Evolutionary conservation across 169 alveolate species (phyloP), one percentile per base, ranked within the genome.

Genomic region (Cryptosporidium felis): DNA sequence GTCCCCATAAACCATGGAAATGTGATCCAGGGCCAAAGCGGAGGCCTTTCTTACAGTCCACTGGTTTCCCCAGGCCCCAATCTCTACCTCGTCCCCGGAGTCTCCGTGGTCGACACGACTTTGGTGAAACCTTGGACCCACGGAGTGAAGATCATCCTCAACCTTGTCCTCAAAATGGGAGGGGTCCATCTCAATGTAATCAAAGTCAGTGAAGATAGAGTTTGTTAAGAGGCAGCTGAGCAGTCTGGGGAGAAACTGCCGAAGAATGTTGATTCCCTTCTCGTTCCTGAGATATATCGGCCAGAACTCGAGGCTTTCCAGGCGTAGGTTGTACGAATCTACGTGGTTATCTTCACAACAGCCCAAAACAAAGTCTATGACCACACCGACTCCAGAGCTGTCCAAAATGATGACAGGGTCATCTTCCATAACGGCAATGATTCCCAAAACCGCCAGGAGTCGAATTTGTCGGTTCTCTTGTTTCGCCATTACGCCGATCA

Each of bases 41-140:
- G 95, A 89, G 10, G 95, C 97, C 90, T 95, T 95, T 45, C 98
- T 80, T 9, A 92, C 96, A 38, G 97, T 94, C 97, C 97, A 95
- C 79, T 93, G 93, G 61, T 88, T 92, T 10, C 96, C 96, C 96
- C 96, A 93, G 2, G 96, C 93, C 2, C 93, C 92, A 6, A 92
- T 53, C 49, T 91, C 94, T 81, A 89, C 93, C 18, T 93, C 94
- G 47, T 89, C 95, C 23, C 62, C 93, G 12, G 40, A 67, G 26
- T 49, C 92, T 10, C 81, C 85, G 59, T 89, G 62, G 60, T 90
- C 90, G 53, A 80, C 88, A 59, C 91, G 92, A 79, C 92, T 82
- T 63, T 91, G 85, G 60, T 91, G 93, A 60, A 91, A 81, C 32
- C 92, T 91, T 9, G 95, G 95, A 34, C 90, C 90, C 28, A 94